Evolutionary conservation across 2,329 filamentous ascomycete genomes (phyloP).

Genomic region (Graphiopsis chlorocephala): DNA sequence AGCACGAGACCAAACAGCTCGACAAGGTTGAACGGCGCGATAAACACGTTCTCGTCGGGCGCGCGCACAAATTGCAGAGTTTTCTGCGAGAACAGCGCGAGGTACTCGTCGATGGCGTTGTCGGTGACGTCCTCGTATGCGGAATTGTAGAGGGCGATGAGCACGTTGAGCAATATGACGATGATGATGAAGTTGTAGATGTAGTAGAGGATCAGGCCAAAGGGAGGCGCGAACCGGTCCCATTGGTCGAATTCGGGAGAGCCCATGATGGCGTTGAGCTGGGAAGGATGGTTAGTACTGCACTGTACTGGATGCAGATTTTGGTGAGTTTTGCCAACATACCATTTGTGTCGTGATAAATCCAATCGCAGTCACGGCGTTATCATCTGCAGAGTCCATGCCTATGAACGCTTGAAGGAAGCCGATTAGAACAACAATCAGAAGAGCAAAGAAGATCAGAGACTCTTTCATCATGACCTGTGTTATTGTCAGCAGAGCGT

Average conservation of each 20-base stretch:
- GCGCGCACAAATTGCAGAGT: constrained; percentile 96
- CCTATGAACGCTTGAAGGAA: constrained; percentile 95
- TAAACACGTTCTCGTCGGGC: constrained; percentile 97
- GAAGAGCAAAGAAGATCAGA: constrained; percentile 90
- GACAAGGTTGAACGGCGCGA: constrained; percentile 90
- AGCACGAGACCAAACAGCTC: constrained; percentile 77
- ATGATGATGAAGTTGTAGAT: constrained; percentile 97
- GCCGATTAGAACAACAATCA: constrained; percentile 76
- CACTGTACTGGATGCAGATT: background rate
- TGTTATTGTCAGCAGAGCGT: background rate
- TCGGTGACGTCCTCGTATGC: constrained; percentile 94
- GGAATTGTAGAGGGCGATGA: constrained; percentile 95
- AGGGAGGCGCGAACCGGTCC: constrained; percentile 86
- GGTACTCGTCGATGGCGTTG: constrained; percentile 90
- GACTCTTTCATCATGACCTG: constrained; percentile 61
- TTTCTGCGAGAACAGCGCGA: constrained; percentile 88
- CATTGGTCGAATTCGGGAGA: constrained; percentile 87
- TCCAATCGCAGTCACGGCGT: constrained; percentile 57
- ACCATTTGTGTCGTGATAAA: constrained; percentile 82
- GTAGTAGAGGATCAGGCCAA: constrained; percentile 94
- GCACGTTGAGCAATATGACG: constrained; percentile 89
- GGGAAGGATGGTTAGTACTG: background rate
- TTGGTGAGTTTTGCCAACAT: background rate
- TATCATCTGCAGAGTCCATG: constrained; percentile 80
- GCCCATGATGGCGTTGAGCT: constrained; percentile 77